Percentiles rank a stretch among this genome's conserved stretches.
phyloP scores from a whole-genome alignment of 1,284 basidiomycete species.

The Pholiota adiposa region DNA sequence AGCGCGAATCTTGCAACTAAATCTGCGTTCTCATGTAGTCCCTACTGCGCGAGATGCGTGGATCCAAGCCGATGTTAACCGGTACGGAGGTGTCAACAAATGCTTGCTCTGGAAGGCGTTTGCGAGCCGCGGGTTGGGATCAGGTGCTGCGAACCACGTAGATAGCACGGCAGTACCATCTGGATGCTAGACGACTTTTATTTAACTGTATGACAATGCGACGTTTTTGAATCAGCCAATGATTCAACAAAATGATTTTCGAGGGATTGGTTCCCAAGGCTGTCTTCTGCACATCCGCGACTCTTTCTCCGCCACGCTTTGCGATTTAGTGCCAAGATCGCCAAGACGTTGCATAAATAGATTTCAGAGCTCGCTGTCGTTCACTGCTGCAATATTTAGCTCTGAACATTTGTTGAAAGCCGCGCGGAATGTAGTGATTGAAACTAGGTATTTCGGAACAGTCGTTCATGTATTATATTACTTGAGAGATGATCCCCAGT shows the following conservation, averaged over 20 bases:
- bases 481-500: too few species aligned
- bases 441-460: too few species aligned
- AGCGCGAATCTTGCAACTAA: not conserved
- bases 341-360: not conserved
- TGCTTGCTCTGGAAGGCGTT: conserved; percentile 53
- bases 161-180: conserved; percentile 39
- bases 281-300: not conserved
- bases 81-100: conserved; percentile 48
- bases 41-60: conserved; percentile 47
- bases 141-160: conserved; percentile 41
- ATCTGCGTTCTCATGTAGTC: not conserved
- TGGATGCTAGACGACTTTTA: conserved; percentile 33
- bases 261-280: not conserved
- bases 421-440: too few species aligned
- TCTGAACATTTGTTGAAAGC: not conserved
- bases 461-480: not conserved
- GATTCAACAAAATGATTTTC: not conserved
- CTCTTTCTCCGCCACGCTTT: not conserved
- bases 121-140: conserved; percentile 52
- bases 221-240: not conserved
- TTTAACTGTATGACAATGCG: not conserved
- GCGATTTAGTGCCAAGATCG: not conserved
- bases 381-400: not conserved
- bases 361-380: not conserved
- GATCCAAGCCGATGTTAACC: conserved; percentile 57